Conservation (phyloP, 2,329 filamentous ascomycete species). For the Eutypella sp. region DNA sequence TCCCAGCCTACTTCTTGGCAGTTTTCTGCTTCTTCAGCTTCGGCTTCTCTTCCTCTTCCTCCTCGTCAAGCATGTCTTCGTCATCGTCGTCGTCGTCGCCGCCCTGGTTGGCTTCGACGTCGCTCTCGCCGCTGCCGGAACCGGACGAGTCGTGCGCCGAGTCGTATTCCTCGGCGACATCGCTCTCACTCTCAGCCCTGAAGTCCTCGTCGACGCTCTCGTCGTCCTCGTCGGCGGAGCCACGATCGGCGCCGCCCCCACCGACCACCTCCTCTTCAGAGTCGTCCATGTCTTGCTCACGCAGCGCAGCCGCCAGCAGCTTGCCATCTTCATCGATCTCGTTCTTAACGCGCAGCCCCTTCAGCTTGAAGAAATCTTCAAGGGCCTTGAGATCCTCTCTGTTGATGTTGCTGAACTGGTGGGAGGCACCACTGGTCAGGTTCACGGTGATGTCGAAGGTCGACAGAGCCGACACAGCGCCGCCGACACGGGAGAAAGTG, state of each 20-base stretch:
- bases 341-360: slow-evolving; percentile 94
- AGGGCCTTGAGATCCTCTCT: slow-evolving; percentile 93
- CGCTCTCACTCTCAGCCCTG: slow-evolving; percentile 83
- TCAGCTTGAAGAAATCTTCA: slow-evolving; percentile 96
- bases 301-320: slow-evolving; percentile 71
- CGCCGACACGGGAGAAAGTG: slow-evolving; percentile 92
- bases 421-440: slow-evolving; percentile 75
- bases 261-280: slow-evolving; percentile 78
- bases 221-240: slow-evolving; percentile 92
- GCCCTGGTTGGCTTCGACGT: slow-evolving; percentile 45
- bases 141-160: slow-evolving; percentile 84
- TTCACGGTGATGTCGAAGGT: slow-evolving; percentile 96
- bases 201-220: slow-evolving; percentile 97
- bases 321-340: slow-evolving; percentile 95
- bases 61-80: slow-evolving; percentile 21
- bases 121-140: slow-evolving; percentile 62
- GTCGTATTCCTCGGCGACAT: slow-evolving; percentile 95
- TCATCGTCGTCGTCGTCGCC: slow-evolving; percentile 42
- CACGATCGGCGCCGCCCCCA: slow-evolving; percentile 65
- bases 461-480: slow-evolving; percentile 85
- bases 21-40: slow-evolving; percentile 40
- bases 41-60: slow-evolving; percentile 33
- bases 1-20: slow-evolving; percentile 17
- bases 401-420: slow-evolving; percentile 99
- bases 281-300: slow-evolving; percentile 76